Evolutionary conservation across 257 asterid species (phyloP), one percentile per base, ranked within the genome.

Genomic region (Echites panduratus): DNA sequence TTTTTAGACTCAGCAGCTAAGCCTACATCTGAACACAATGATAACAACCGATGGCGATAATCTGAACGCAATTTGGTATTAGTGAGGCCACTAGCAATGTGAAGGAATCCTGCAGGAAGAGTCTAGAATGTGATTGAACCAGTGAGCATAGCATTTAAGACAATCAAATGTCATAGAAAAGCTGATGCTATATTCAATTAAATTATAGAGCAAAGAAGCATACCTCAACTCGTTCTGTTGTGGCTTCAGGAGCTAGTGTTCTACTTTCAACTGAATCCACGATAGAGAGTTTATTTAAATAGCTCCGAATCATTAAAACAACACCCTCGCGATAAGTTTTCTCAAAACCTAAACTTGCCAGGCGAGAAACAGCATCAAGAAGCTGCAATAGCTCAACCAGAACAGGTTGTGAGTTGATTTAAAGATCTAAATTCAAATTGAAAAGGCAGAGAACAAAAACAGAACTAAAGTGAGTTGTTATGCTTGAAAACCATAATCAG

Each of bases 331-430:
- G 99, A 79, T 95, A 95, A 58, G 99, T 89, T 82, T 95, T 92
- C 80, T 92, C 97, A 72, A 88, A 95, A 75, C 99, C 99, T 87
- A 95, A 89, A 82, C 96, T 89, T 82, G 98, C 97, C 90, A 95
- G 77, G 86, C 93, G 98, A 86, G 99, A 90, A 89, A 95, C 92
- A 85, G 98, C 99, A 86, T 95, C 98, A 87, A 95, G 98, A 85
- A 95, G 97, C 99, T 95, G 98, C 96, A 88, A 88, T 79, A 86
- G 77, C 82, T 81, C 96, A 85, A 86, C 79, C 82, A 85, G 85
- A 79, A 77, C 70, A 81, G 82, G 88, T 78, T 88, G 82, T 85
- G 90, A 79, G 75, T 77, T 66, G 47, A 77, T 78, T 79, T 72
- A 72, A 75, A 79, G 47, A 52, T 70, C 64, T 52, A 66, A 78